A percentile compares a stretch with the other conserved stretches of the same genome.
phyloP scores from a whole-genome alignment of 176 grass and related monocot species.

The Bromus sterilis region DNA sequence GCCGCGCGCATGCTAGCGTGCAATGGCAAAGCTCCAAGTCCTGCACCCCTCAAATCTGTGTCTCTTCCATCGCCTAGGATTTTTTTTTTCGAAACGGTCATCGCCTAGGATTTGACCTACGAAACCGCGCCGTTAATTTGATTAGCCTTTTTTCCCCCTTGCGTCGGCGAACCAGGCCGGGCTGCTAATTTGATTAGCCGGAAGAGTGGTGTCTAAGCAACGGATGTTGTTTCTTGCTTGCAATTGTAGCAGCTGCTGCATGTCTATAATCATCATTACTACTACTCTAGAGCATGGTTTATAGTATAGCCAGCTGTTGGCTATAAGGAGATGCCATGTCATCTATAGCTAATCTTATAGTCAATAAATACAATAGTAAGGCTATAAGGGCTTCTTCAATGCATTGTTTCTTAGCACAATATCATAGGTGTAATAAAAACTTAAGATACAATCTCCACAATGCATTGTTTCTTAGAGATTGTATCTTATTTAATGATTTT shows the following conservation, averaged over 20 bases:
- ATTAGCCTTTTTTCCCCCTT: neutral
- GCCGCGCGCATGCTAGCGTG: neutral
- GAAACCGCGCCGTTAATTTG: neutral
- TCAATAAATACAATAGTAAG: too few relatives aligned
- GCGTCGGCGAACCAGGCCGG: neutral
- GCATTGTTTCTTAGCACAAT: too few relatives aligned
- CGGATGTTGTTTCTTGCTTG: slow-evolving; percentile 32
- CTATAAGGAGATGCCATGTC: too few relatives aligned
- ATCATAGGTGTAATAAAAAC: too few relatives aligned
- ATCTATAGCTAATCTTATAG: too few relatives aligned
- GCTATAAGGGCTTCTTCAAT: too few relatives aligned
- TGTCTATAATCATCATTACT: slow-evolving; percentile 15
- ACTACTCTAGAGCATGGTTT: too few relatives aligned
- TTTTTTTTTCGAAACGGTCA: too few relatives aligned
- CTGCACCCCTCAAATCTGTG: neutral
- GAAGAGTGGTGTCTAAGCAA: slow-evolving; percentile 33
- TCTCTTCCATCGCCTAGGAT: neutral
- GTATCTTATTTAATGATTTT: too few relatives aligned
- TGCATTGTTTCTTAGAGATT: too few relatives aligned
- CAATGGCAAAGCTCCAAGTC: neutral
- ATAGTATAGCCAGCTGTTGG: too few relatives aligned
- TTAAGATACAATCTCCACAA: too few relatives aligned
- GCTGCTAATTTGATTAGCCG: neutral
- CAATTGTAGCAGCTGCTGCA: neutral
- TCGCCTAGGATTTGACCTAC: slow-evolving; percentile 29